Conservation (phyloP, 768 basidiomycete genomes). For the Podaxis sp. region DNA sequence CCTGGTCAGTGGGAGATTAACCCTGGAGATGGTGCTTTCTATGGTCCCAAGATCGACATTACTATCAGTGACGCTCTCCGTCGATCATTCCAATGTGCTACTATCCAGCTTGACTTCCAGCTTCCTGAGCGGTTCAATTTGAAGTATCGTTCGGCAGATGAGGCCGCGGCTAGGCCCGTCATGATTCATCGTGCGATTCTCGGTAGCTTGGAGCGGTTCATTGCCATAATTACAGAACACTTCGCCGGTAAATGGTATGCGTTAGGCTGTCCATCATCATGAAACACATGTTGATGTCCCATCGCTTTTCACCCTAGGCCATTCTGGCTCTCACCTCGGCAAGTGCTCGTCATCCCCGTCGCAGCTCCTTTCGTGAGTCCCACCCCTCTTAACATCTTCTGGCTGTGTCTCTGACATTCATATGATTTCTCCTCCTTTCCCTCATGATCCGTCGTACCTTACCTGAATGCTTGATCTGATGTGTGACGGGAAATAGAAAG, state of each 20-base stretch:
- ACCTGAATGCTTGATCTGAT: neutral
- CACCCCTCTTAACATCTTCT: neutral
- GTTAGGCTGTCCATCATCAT: neutral
- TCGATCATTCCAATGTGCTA: constrained; percentile 96
- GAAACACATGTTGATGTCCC: neutral
- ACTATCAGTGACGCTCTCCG: constrained; percentile 89
- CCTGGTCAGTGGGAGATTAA: constrained; percentile 90
- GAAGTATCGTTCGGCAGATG: constrained; percentile 80
- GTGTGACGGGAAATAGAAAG: constrained; percentile 50
- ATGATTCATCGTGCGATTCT: constrained; percentile 98
- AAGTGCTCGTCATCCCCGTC: constrained; percentile 92
- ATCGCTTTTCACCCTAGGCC: constrained; percentile 52
- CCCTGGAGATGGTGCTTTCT: constrained; percentile 97
- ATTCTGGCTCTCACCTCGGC: constrained; percentile 97
- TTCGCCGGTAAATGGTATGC: constrained; percentile 95
- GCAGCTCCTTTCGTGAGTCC: constrained; percentile 78
- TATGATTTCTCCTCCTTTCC: neutral
- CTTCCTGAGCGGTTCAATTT: constrained; percentile 95
- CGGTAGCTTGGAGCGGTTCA: constrained; percentile 92
- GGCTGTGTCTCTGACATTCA: constrained; percentile 12
- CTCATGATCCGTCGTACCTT: neutral
- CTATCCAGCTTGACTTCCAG: constrained; percentile 99
- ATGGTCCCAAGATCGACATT: constrained; percentile 99
- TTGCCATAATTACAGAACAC: constrained; percentile 95
- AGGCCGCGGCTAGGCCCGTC: constrained; percentile 77